These are phyloP conservation scores for Saccharomyces jurei DNA, from an alignment of 805 yeast genomes.

Conservation along the genomic window DNA sequence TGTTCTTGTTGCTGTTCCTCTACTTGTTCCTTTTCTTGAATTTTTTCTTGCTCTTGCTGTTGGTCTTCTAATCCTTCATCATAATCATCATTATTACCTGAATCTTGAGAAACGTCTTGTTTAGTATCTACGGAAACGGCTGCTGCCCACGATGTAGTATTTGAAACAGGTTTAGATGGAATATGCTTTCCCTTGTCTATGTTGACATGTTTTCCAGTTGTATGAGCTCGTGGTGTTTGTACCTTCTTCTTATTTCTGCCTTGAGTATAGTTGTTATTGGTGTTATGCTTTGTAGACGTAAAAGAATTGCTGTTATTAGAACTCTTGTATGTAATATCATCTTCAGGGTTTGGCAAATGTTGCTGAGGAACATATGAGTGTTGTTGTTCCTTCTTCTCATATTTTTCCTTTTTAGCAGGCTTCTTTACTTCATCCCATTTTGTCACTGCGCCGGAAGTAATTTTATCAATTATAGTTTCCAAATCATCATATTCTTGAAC, in stretches of 20 bases:
- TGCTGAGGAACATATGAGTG: constrained; percentile 7
- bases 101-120: constrained; percentile 1
- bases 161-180: constrained; percentile 21
- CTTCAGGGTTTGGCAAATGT: constrained; percentile 15
- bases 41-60: constrained; percentile 1
- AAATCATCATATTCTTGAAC: constrained; percentile 71
- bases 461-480: constrained; percentile 75
- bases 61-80: constrained; percentile 11
- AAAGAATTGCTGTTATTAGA: constrained; percentile 15
- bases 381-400: constrained; percentile 25
- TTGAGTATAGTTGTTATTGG: constrained; percentile 1
- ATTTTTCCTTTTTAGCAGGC: constrained; percentile 48
- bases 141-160: constrained; percentile 34
- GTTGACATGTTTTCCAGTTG: constrained; percentile 1
- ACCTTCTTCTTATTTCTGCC: constrained; percentile 18
- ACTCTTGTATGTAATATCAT: constrained; percentile 4
- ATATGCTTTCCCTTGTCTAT: constrained; percentile 9
- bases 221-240: constrained; percentile 20
- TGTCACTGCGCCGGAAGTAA: constrained; percentile 80
- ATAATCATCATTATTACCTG: constrained; percentile 11
- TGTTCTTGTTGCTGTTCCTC: constrained; percentile 8
- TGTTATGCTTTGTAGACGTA: constrained; percentile 12
- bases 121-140: constrained; percentile 23
- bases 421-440: constrained; percentile 92
- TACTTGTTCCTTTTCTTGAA: constrained; percentile 3